phyloP scores from a whole-genome alignment of 2,329 filamentous ascomycete species.

The Alternaria conjuncta region DNA sequence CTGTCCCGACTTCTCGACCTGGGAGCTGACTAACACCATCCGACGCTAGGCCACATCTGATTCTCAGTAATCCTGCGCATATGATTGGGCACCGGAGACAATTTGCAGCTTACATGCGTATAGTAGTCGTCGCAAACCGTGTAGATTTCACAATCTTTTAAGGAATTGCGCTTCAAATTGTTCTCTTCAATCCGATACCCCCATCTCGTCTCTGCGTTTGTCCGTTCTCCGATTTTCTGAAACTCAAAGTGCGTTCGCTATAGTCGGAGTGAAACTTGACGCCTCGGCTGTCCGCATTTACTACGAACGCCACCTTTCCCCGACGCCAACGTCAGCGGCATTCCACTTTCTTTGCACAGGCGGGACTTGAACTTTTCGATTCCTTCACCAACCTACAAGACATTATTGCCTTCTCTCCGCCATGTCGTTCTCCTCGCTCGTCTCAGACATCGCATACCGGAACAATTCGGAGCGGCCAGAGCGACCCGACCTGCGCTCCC shows the following conservation, averaged over 20 bases:
- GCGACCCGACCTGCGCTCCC: slow-evolving; percentile 52
- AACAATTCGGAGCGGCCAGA: slow-evolving; percentile 45
- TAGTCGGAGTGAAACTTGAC: slow-evolving; percentile 6
- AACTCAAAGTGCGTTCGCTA: not conserved
- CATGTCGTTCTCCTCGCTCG: slow-evolving; percentile 62
- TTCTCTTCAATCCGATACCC: not conserved
- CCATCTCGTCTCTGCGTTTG: not conserved
- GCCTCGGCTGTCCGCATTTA: slow-evolving; percentile 15
- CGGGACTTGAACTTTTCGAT: not conserved
- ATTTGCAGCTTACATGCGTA: slow-evolving; percentile 4
- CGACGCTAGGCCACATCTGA: slow-evolving; percentile 4
- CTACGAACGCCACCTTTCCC: slow-evolving; percentile 15
- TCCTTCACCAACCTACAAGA: not conserved
- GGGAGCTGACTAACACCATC: not conserved
- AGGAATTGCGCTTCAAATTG: not conserved
- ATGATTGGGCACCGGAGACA: slow-evolving; percentile 17
- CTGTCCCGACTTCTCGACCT: not conserved
- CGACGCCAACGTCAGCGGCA: slow-evolving; percentile 2
- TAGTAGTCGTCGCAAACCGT: slow-evolving; percentile 1
- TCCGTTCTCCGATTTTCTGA: not conserved
- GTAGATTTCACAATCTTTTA: not conserved
- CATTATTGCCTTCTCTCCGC: not conserved
- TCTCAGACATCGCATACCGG: slow-evolving; percentile 59
- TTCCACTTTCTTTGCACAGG: not conserved
- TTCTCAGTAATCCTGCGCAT: slow-evolving; percentile 14